Evolutionary conservation across 768 basidiomycete species (phyloP).

Genomic region (Lactarius evosmus): DNA sequence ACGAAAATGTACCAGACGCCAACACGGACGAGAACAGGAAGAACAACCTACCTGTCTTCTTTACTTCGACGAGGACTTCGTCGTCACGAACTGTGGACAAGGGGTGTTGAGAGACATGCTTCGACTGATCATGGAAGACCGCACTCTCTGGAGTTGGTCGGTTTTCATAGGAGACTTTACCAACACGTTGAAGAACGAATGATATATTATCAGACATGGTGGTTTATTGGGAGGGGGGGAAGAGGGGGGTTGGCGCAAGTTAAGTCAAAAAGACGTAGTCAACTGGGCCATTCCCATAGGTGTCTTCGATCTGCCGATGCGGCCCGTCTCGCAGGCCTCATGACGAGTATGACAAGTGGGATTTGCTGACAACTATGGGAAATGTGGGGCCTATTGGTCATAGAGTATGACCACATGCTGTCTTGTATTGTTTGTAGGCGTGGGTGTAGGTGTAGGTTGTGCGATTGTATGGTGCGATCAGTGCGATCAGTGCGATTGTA

Average conservation of each 20-base stretch:
- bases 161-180: constrained; percentile 68
- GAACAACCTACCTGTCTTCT: constrained; percentile 74
- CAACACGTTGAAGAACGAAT: constrained; percentile 69
- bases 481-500: too few species aligned
- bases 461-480: neutral
- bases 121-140: constrained; percentile 26
- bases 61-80: constrained; percentile 85
- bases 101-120: constrained; percentile 8
- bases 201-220: constrained; percentile 74
- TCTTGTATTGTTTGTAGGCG: neutral
- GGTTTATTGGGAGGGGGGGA: constrained; percentile 18
- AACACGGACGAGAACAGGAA: constrained; percentile 7
- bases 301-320: neutral
- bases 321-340: neutral
- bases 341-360: neutral
- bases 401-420: neutral
- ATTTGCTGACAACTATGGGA: neutral
- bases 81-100: constrained; percentile 53
- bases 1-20: constrained; percentile 5
- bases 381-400: neutral
- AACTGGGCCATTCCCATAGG: neutral
- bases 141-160: constrained; percentile 71
- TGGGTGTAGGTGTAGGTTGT: too few species aligned
- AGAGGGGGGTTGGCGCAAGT: neutral
- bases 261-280: neutral